Evolutionary conservation across 2,329 filamentous ascomycete species (phyloP), one percentile per base, ranked within the genome.

Genomic region (Westerdykella ornata): DNA sequence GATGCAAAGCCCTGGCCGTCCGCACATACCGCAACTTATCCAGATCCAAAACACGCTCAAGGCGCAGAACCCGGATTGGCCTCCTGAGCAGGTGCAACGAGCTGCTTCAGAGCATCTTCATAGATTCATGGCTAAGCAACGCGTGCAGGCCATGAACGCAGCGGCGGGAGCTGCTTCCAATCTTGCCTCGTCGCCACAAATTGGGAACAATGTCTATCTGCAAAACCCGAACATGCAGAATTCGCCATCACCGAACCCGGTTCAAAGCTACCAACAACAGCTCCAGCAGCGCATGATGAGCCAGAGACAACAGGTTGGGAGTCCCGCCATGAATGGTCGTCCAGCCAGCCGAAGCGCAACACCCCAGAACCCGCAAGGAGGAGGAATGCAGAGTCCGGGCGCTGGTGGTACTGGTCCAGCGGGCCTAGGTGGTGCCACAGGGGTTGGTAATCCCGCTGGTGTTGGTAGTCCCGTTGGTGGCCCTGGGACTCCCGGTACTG

Each of bases 281-380:
- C 57, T 66, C 41, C 63, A 65, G 44, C 63, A 66, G 46, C 59
- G 58, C 39, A 48, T 64, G 49, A 60, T 67, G 62, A 62, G 54
- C 45, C 59, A 59, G 33, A 14, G 30, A 33, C 54, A 61, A 44
- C 52, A 55, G 26, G 45, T 49, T 41, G 56, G 57, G 17, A 63
- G 59, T 43, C 61, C 60, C 6, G 53, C 54, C 32, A 41, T 64
- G 45, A 62, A 52, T 39, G 57, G 54, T 29, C 48, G 55, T 42
- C 59, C 54, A 38, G 51, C 53, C 29, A 67, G 64, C 44, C 51
- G 64, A 38, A 67, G 64, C 47, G 63, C 62, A 17, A 67, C 64
- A 28, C 64, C 64, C 11, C 63, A 65, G 38, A 64, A 65, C 37
- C 53, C 59, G 26, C 54, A 60, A 12, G 22, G 40, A 43, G 51